Base-by-base conservation (phyloP, 176 grass and related monocot genomes). In the Pharus latifolius region DNA sequence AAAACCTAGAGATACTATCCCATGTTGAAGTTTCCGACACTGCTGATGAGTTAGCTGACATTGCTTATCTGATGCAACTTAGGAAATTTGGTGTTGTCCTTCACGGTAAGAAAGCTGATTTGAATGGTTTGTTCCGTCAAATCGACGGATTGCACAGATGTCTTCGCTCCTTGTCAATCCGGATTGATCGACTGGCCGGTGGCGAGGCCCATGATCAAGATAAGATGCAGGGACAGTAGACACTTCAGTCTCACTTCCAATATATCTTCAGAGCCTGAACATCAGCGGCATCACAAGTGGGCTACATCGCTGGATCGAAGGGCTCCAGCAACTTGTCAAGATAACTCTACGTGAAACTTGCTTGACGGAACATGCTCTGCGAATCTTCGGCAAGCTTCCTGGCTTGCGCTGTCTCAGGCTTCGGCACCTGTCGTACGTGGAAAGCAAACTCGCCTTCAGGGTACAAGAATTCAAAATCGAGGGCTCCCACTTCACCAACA, bases 251-350 rank as follows among this genome's bases (percentile, higher is more conserved):
- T 72, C 38, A 56, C 30, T 20, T 62, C 17, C 30, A 6, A 46
- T 28, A 11, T 9, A 34, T 17, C 75, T 85, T 25, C 20, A 79
- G 20, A 79, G 7, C 3, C 75, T 79, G 7, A 28, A 17, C 53
- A 56, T 73, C 28, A 41, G 22, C 1, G 67, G 67, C 0, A 40
- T 30, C 54, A 44, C 31, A 13, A 10, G 18, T 6, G 47, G 67
- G 18, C 5, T 60, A 1, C 80, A 51, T 14, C 22, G 10, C 11
- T 73, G 58, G 59, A 51, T 85, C 19, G 7, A 20, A 11, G 10
- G 46, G 10, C 59, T 70, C 50, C 2, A 15, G 2, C 4, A 24
- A 3, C 74, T 80, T 33, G 26, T 32, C 4, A 63, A 78, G 56
- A 10, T 84, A 35, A 71, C 45, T 12, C 6, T 65, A n/a, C 3